Evolutionary conservation across 768 basidiomycete species (phyloP).

Genomic region (Dioszegia aurantiaca): DNA sequence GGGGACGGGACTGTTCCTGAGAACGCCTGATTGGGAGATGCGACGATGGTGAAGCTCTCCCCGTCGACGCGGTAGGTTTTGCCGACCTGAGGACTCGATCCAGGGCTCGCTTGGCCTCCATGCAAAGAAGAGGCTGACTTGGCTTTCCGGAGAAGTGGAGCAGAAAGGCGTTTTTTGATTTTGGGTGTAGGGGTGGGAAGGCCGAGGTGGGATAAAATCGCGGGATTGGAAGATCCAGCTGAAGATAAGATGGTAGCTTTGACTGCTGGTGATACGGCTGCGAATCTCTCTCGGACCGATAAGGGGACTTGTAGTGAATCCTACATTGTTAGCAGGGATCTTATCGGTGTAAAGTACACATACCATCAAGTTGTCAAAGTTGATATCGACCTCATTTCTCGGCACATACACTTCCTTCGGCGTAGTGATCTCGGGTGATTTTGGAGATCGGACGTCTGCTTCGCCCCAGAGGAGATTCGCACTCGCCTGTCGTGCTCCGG

Average conservation of each 20-base stretch:
- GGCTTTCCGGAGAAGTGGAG: conserved; percentile 37
- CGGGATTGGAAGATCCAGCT: conserved; percentile 30
- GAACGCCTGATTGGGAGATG: conserved; percentile 19
- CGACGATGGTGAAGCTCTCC: conserved; percentile 41
- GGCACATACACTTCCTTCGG: conserved; percentile 16
- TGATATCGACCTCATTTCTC: conserved; percentile 9
- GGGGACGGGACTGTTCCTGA: conserved; percentile 11
- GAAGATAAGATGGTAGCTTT: conserved; percentile 39
- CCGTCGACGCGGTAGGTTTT: conserved; percentile 41
- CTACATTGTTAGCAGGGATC: conserved; percentile 17
- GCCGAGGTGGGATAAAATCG: conserved; percentile 40
- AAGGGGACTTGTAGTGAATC: conserved; percentile 47
- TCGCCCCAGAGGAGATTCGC: conserved; percentile 26
- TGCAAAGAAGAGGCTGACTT: conserved; percentile 37
- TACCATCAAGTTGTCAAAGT: conserved; percentile 11
- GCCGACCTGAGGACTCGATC: conserved; percentile 32
- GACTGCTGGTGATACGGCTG: conserved; percentile 36
- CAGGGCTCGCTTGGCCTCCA: conserved; percentile 14
- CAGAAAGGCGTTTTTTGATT: conserved; percentile 37
- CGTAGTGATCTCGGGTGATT: conserved; percentile 21
- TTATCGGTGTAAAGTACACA: neutral
- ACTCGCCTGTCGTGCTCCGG: conserved; percentile 20
- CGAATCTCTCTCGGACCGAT: conserved; percentile 44
- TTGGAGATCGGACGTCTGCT: conserved; percentile 20
- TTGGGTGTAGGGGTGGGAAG: conserved; percentile 39